Base-by-base conservation (phyloP, 129 eudicot genomes). In the Pseudognaphalium luteoalbum region DNA sequence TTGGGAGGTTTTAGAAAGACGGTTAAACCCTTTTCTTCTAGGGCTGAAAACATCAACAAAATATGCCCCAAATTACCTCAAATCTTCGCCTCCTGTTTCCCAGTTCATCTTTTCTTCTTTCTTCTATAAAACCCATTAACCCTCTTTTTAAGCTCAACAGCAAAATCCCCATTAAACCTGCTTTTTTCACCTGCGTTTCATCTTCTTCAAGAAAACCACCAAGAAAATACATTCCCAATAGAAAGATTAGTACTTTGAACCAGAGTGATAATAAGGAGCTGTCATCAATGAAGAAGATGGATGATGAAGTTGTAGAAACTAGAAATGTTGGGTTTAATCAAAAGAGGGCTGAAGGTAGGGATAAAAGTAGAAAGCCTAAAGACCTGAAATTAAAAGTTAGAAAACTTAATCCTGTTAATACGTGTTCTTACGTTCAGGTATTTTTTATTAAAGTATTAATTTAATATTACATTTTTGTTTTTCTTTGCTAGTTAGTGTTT, bases 401-500 rank as follows among this genome's bases (percentile, higher is more conserved):
- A 37, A 88, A 75, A 52, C 86, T 90, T 4, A 88, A 93, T 75
- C 92, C 92, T 81, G 85, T 81, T 29, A 93, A 85, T 84, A 93
- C 96, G 50, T 85, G 82, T 44, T 85, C 84, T 22, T 90, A 90
- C 80, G 92, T 90, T 64, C 97, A 92, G 97, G 97, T 91, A 80
- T 20, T 21, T 22, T 71, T 6, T 66, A 21, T 14, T 71, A 2
- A 52, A 29, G 63, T 6, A 0, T 25, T 25, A 0, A 25, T 25
- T 25, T 25, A 25, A 25, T 25, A 25, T 25, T 25, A 25, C 28
- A 25, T 25, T 25, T 25, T 5, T 51, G 4, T 32, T 9, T 44
- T 14, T 44, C 16, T 44, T 44, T 44, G 52, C 2, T 44, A 14
- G 16, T 44, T 44, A 14, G 52, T 44, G 12, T 44, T 44, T 14